phyloP scores from a whole-genome alignment of 2,329 filamentous ascomycete genomes.

The Aspergillus sojae region DNA sequence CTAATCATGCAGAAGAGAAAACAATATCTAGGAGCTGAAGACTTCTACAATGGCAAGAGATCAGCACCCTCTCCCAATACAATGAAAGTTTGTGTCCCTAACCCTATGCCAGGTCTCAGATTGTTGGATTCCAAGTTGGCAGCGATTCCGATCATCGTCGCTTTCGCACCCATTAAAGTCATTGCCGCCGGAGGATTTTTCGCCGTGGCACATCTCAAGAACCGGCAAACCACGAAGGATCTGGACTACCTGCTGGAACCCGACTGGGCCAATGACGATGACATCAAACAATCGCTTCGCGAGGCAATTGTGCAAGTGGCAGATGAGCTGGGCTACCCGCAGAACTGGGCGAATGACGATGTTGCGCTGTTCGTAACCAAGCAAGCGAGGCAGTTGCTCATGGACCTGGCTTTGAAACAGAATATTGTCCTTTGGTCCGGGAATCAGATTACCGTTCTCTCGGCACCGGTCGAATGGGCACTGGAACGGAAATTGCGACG shows the following conservation, averaged over 20 bases:
- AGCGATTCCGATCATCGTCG: slow-evolving; percentile 2
- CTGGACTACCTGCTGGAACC: slow-evolving; percentile 16
- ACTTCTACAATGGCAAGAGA: slow-evolving; percentile 8
- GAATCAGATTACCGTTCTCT: slow-evolving; percentile 30
- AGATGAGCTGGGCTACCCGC: slow-evolving; percentile 2
- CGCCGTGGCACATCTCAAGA: slow-evolving; percentile 14
- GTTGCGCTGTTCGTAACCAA: slow-evolving; percentile 15
- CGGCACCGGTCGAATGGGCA: slow-evolving; percentile 39
- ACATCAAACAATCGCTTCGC: slow-evolving; percentile 13
- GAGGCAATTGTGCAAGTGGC: slow-evolving; percentile 11
- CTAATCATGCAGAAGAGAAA: slow-evolving; percentile 5
- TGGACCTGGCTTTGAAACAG: slow-evolving; percentile 23
- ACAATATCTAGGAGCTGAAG: slow-evolving; percentile 6
- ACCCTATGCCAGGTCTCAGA: not conserved
- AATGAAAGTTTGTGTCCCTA: not conserved
- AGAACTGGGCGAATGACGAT: slow-evolving; percentile 16
- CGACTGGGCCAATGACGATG: slow-evolving; percentile 10
- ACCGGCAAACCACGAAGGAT: slow-evolving; percentile 12
- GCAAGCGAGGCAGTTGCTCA: slow-evolving; percentile 7
- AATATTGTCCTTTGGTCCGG: slow-evolving; percentile 35
- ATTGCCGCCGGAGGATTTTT: slow-evolving; percentile 15
- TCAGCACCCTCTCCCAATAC: not conserved
- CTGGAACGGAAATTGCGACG: slow-evolving; percentile 38
- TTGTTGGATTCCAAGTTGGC: slow-evolving; percentile 7
- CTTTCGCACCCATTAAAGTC: slow-evolving; percentile 14